These are phyloP conservation scores for Backusella macrospora DNA, from an alignment of 192 early-diverging fungal genomes.

Conservation along the genomic window DNA sequence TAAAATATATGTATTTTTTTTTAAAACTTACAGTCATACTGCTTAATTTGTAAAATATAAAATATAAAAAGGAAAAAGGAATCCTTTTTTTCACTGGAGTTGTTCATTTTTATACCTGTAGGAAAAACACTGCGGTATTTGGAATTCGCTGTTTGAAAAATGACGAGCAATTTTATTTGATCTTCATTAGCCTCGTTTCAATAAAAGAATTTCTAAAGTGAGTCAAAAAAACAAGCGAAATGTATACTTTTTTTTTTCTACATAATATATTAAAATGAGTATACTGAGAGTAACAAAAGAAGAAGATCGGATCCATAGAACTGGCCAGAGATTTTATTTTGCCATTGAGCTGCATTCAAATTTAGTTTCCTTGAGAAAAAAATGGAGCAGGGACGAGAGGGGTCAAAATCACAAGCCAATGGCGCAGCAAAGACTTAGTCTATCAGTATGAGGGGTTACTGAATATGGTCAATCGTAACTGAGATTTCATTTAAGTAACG, in stretches of 20 bases:
- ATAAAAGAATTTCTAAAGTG: background rate
- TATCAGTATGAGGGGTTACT: background rate
- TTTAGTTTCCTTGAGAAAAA: background rate
- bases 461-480: background rate
- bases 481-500: background rate
- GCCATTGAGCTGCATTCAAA: too few species aligned
- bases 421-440: background rate
- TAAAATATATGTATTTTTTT: background rate
- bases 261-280: background rate
- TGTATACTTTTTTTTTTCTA: background rate
- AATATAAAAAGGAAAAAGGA: background rate
- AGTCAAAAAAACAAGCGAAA: background rate
- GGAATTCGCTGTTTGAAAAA: slow-evolving; percentile 14
- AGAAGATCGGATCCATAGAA: too few species aligned
- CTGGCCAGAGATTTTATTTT: too few species aligned
- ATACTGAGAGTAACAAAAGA: too few species aligned
- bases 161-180: background rate
- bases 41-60: background rate
- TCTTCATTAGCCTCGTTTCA: background rate
- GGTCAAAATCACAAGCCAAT: background rate
- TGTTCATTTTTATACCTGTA: too few species aligned
- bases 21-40: slow-evolving; percentile 11
- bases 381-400: background rate
- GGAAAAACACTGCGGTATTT: background rate
- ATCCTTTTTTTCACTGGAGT: background rate